Conservation (phyloP, 192 early-diverging fungal species). For the Podila verticillata region DNA sequence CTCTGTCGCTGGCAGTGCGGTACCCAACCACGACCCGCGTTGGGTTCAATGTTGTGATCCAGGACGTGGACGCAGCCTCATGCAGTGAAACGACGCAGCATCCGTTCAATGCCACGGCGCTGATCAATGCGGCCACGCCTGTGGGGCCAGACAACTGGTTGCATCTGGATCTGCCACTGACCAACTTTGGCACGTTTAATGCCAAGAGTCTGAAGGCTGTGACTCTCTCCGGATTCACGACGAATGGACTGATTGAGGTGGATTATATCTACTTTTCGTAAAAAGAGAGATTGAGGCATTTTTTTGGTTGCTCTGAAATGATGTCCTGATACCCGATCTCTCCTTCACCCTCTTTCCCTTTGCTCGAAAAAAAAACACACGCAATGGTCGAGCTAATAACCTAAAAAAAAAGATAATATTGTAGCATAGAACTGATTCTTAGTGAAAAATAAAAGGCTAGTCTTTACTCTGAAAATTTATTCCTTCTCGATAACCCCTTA, state of each 20-base stretch:
- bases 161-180: slow-evolving; percentile 9
- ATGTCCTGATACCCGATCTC: too few species aligned
- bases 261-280: not conserved
- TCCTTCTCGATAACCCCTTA: too few species aligned
- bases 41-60: slow-evolving; percentile 18
- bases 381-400: too few species aligned
- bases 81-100: not conserved
- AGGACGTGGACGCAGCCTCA: not conserved
- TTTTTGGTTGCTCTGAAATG: too few species aligned
- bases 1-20: slow-evolving; percentile 7
- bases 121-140: slow-evolving; percentile 9
- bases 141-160: slow-evolving; percentile 1
- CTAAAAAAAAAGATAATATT: too few species aligned
- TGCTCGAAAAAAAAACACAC: too few species aligned
- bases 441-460: not conserved
- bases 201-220: not conserved
- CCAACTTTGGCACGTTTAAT: not conserved
- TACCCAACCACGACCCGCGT: slow-evolving; percentile 15
- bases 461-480: not conserved
- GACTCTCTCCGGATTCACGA: not conserved
- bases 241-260: not conserved
- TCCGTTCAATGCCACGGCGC: not conserved
- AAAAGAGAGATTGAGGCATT: not conserved
- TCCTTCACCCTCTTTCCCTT: too few species aligned
- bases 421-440: too few species aligned